Evolutionary conservation across 2,329 filamentous ascomycete species (phyloP).

Genomic region (Botrytis sinoallii): DNA sequence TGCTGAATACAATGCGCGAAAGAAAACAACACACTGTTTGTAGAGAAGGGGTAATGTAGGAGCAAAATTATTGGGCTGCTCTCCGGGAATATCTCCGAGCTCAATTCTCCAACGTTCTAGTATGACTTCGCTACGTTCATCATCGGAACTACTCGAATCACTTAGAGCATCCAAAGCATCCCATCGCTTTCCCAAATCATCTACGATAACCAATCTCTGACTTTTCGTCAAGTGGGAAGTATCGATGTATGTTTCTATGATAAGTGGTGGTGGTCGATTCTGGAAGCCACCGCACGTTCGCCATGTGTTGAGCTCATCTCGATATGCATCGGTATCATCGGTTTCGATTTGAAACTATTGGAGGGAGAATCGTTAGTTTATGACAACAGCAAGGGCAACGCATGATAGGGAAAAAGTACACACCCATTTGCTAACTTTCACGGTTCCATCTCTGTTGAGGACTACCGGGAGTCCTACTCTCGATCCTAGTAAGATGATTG

Average conservation of each 20-base stretch:
- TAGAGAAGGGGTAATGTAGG: constrained; percentile 79
- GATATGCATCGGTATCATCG: constrained; percentile 85
- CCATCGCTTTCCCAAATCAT: constrained; percentile 88
- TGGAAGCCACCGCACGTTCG: constrained; percentile 74
- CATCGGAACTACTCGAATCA: constrained; percentile 50
- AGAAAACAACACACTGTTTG: constrained; percentile 95
- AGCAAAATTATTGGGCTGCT: constrained; percentile 55
- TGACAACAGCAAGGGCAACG: not conserved
- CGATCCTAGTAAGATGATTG: constrained; percentile 78
- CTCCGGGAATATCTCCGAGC: constrained; percentile 59
- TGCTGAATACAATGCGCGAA: constrained; percentile 81
- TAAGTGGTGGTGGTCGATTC: constrained; percentile 74
- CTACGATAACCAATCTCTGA: constrained; percentile 82
- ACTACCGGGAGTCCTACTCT: constrained; percentile 63
- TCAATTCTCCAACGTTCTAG: constrained; percentile 90
- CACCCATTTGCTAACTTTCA: constrained; percentile 85
- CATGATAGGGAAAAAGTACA: constrained; percentile 33
- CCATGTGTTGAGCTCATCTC: constrained; percentile 78
- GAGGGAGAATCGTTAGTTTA: constrained; percentile 12
- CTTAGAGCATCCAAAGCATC: constrained; percentile 84
- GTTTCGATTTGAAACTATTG: constrained; percentile 88
- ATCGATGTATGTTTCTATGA: constrained; percentile 89
- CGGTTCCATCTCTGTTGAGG: constrained; percentile 53
- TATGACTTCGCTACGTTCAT: constrained; percentile 59
- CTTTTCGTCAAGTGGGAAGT: constrained; percentile 73